Percentiles rank a stretch among this genome's conserved stretches.
These are phyloP conservation scores for Calocybe cyanea DNA, from an alignment of 768 basidiomycete species.

Conservation along the genomic window DNA sequence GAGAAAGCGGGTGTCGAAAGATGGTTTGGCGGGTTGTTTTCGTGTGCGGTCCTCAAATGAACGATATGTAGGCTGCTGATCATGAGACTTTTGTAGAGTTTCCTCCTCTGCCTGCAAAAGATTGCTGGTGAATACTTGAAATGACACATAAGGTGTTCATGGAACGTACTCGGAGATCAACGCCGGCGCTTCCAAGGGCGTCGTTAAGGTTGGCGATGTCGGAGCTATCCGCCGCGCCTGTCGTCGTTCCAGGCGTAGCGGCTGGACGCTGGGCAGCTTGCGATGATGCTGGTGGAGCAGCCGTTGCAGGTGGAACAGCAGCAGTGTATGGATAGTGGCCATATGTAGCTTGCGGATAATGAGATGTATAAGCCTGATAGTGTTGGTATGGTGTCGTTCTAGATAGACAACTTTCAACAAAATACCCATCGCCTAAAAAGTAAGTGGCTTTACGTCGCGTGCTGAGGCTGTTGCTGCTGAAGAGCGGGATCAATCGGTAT, in stretches of 20 bases:
- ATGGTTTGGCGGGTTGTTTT: conserved; percentile 67
- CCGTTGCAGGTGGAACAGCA: conserved; percentile 24
- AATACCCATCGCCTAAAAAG: conserved; percentile 15
- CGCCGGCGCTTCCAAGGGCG: conserved; percentile 81
- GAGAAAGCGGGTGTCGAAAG: conserved; percentile 65
- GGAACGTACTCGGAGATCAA: conserved; percentile 68
- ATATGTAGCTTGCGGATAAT: conserved; percentile 42
- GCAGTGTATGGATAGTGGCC: conserved; percentile 39
- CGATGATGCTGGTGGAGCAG: conserved; percentile 20
- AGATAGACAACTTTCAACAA: conserved; percentile 18
- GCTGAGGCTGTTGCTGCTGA: conserved; percentile 56
- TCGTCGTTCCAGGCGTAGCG: conserved; percentile 18
- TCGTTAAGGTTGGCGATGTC: conserved; percentile 82
- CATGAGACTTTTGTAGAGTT: conserved; percentile 62
- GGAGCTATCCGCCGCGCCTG: conserved; percentile 49
- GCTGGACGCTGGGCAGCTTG: conserved; percentile 9
- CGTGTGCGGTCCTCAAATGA: conserved; percentile 74
- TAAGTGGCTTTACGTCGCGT: conserved; percentile 34
- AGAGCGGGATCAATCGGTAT: conserved; percentile 69
- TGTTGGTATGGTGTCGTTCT: conserved; percentile 49
- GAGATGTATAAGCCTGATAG: conserved; percentile 40
- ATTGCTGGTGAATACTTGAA: conserved; percentile 2
- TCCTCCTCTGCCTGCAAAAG: conserved; percentile 77
- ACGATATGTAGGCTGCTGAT: conserved; percentile 59
- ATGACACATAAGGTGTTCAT: background rate